These are phyloP conservation scores for Cyclotella cryptica DNA, from an alignment of 108 stramenopile genomes.

Conservation along the genomic window DNA sequence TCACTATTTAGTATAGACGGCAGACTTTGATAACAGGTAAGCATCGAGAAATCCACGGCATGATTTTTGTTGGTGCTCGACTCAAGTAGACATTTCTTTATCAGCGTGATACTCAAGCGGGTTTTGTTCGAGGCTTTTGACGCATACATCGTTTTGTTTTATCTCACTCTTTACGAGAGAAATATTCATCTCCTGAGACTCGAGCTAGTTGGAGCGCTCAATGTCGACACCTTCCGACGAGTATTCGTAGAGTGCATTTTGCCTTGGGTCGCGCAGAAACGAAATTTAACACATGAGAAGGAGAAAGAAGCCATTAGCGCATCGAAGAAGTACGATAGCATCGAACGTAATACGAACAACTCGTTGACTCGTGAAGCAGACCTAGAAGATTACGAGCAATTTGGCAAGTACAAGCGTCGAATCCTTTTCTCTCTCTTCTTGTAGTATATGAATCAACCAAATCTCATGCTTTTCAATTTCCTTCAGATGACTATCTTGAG, in stretches of 20 bases:
- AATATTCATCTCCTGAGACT: conserved; percentile 64
- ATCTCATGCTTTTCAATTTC: background rate
- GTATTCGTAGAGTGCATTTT: conserved; percentile 58
- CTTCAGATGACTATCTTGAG: conserved; percentile 82
- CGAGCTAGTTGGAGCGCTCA: conserved; percentile 69
- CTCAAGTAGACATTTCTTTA: too few species aligned
- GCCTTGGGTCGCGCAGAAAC: conserved; percentile 46
- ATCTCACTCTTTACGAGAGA: conserved; percentile 83
- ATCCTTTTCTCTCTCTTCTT: background rate
- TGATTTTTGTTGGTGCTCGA: too few species aligned
- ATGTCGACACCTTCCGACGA: conserved; percentile 66
- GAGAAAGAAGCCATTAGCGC: background rate
- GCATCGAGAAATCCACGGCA: too few species aligned
- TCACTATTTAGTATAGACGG: background rate
- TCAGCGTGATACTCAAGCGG: conserved; percentile 75
- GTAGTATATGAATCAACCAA: background rate
- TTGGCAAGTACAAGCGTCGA: conserved; percentile 39
- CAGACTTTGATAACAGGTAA: conserved; percentile 50
- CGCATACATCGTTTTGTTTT: conserved; percentile 84
- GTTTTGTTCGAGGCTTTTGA: conserved; percentile 90
- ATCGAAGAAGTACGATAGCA: conserved; percentile 30
- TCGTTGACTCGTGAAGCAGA: conserved; percentile 39
- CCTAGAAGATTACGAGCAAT: conserved; percentile 74
- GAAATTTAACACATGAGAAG: background rate
- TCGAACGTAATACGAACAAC: background rate